Percentiles rank a stretch among this genome's conserved stretches.
Evolutionary conservation across 2,329 filamentous ascomycete genomes (phyloP).

Genomic region (Clonostachys rosea): DNA sequence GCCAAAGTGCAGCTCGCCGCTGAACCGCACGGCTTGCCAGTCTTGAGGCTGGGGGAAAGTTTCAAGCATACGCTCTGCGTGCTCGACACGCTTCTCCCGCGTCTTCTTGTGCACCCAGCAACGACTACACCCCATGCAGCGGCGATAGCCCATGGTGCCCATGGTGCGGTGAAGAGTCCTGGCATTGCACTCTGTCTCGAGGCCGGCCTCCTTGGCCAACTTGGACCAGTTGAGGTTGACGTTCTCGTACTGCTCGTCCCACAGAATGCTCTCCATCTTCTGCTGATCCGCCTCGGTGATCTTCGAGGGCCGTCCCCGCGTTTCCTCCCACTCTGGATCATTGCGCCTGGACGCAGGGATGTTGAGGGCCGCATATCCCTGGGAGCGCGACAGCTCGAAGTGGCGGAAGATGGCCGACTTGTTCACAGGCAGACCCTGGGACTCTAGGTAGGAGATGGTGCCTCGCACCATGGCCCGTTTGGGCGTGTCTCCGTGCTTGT

Average conservation of each 20-base stretch:
- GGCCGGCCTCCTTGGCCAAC: slow-evolving; percentile 22
- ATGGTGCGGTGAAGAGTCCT: slow-evolving; percentile 28
- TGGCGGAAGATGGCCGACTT: slow-evolving; percentile 32
- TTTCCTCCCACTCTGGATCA: slow-evolving; percentile 31
- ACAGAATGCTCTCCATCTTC: slow-evolving; percentile 29
- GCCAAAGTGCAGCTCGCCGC: slow-evolving; percentile 28
- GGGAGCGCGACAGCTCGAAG: slow-evolving; percentile 28
- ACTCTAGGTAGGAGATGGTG: slow-evolving; percentile 31
- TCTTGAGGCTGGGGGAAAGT: slow-evolving; percentile 18
- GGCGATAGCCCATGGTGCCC: slow-evolving; percentile 27
- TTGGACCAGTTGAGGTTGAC: slow-evolving; percentile 24
- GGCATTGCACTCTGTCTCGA: slow-evolving; percentile 22
- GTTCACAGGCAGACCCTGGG: slow-evolving; percentile 28
- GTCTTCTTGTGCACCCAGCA: slow-evolving; percentile 20
- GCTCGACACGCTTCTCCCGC: slow-evolving; percentile 24
- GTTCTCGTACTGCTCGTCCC: slow-evolving; percentile 23
- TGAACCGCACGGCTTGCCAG: slow-evolving; percentile 26
- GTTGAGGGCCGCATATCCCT: slow-evolving; percentile 29
- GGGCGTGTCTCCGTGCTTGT: slow-evolving; percentile 27
- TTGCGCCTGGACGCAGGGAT: slow-evolving; percentile 22
- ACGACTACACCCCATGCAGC: slow-evolving; percentile 22
- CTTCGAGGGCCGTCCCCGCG: slow-evolving; percentile 25
- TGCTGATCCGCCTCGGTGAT: slow-evolving; percentile 23
- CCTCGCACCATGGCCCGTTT: slow-evolving; percentile 32
- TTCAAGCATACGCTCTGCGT: slow-evolving; percentile 24